Conservation (phyloP, 1,284 basidiomycete species). For the Ganoderma meredithae region DNA sequence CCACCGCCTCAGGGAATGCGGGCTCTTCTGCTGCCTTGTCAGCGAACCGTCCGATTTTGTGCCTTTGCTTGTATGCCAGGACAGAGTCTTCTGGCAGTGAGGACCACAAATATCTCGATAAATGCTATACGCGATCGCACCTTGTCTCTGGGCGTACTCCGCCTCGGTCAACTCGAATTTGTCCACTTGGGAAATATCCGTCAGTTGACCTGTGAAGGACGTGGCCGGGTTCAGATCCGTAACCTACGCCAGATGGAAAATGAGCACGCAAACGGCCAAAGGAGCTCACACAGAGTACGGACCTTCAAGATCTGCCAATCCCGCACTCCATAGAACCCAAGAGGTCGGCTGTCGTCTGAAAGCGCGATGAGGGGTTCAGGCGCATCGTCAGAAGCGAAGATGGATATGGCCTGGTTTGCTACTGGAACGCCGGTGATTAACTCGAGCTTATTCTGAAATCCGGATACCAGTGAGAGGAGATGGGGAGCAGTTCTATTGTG, state of each 20-base stretch:
- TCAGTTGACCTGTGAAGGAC: constrained; percentile 81
- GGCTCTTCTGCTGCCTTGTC: constrained; percentile 47
- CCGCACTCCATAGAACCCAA: constrained; percentile 78
- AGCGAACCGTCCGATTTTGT: constrained; percentile 93
- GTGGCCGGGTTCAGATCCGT: constrained; percentile 79
- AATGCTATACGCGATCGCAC: constrained; percentile 48
- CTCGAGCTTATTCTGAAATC: constrained; percentile 80
- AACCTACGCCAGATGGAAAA: constrained; percentile 56
- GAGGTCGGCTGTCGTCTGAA: constrained; percentile 68
- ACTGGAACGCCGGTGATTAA: constrained; percentile 90
- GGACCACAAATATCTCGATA: neutral
- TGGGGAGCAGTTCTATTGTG: neutral
- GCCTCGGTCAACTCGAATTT: constrained; percentile 91
- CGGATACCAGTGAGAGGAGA: neutral
- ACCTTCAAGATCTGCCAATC: constrained; percentile 83
- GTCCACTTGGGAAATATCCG: constrained; percentile 87
- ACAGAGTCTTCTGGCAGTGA: constrained; percentile 74
- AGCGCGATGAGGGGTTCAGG: constrained; percentile 60
- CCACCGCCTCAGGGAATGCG: constrained; percentile 41
- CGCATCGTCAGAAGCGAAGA: constrained; percentile 70
- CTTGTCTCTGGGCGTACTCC: constrained; percentile 83
- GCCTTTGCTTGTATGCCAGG: constrained; percentile 86
- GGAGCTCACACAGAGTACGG: constrained; percentile 22
- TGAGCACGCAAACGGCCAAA: constrained; percentile 3
- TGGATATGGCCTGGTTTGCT: constrained; percentile 70